A percentile compares a stretch with the other conserved stretches of the same genome.
phyloP scores from a whole-genome alignment of 257 asterid species.

The Gardenia jasminoides region DNA sequence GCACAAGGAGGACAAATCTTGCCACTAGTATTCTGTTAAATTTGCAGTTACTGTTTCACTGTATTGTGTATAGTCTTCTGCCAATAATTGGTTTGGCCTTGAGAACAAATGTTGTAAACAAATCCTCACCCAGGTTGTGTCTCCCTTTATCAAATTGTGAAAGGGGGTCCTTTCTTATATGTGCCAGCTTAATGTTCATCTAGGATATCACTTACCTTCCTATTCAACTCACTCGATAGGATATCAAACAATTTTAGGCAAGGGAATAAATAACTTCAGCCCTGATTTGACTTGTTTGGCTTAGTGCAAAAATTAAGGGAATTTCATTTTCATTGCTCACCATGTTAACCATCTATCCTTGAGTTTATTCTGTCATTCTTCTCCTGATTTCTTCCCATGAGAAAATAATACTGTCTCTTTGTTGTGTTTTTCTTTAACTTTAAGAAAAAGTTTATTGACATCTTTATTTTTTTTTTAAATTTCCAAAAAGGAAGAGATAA shows the following conservation, averaged over 20 bases:
- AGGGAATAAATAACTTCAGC: neutral
- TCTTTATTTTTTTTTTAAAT: neutral
- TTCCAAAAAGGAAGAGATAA: neutral
- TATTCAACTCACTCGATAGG: neutral
- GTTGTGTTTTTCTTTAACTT: too few species aligned
- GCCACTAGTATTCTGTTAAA: neutral
- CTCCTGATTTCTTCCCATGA: neutral
- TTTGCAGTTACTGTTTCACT: neutral
- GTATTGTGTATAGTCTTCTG: neutral
- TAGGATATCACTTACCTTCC: neutral
- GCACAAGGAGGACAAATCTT: neutral
- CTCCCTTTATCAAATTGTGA: neutral
- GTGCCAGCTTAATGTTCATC: neutral
- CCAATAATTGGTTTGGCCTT: too few species aligned
- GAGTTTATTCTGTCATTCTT: neutral
- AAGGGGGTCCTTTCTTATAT: neutral
- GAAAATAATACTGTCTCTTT: neutral
- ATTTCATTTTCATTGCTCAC: too few species aligned
- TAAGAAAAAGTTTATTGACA: too few species aligned
- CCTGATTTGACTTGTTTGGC: neutral
- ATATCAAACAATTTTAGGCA: neutral
- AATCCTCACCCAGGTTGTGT: neutral
- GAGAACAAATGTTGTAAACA: neutral
- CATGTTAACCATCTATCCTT: neutral
- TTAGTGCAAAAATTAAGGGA: neutral